These are phyloP conservation scores for Schwanniomyces occidentalis DNA, from an alignment of 805 yeast species.

Conservation along the genomic window DNA sequence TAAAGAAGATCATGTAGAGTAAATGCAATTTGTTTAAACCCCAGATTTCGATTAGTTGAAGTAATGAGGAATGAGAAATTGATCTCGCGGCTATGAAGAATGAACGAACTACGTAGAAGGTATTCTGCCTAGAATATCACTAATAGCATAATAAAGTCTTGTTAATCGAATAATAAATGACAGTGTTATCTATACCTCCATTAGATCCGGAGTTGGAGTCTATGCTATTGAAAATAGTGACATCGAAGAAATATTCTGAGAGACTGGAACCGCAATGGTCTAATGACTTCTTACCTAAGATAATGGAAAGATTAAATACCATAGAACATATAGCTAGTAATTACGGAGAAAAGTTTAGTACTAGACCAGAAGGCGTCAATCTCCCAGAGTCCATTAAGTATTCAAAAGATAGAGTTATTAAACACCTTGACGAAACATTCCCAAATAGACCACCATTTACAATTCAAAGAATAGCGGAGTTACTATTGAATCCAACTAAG, in stretches of 20 bases:
- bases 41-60: no score
- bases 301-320: conserved; percentile 8
- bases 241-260: background rate
- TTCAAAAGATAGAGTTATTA: conserved; percentile 27
- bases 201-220: conserved; percentile 2
- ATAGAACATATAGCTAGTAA: conserved; percentile 7
- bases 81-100: no score
- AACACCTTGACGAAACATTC: conserved; percentile 28
- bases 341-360: conserved; percentile 9
- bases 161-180: background rate
- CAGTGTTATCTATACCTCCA: conserved; percentile 3
- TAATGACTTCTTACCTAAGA: conserved; percentile 8
- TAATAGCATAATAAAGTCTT: no score
- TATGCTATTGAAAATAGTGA: background rate
- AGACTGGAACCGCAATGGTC: conserved; percentile 10
- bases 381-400: conserved; percentile 5
- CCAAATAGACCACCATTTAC: conserved; percentile 49
- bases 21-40: no score
- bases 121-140: no score
- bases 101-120: no score
- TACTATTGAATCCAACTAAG: conserved; percentile 39
- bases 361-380: conserved; percentile 11
- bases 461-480: conserved; percentile 46
- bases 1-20: no score
- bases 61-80: no score